These are phyloP conservation scores for Setaria italica DNA, from an alignment of 202 grass and related monocot genomes.

Conservation along the genomic window DNA sequence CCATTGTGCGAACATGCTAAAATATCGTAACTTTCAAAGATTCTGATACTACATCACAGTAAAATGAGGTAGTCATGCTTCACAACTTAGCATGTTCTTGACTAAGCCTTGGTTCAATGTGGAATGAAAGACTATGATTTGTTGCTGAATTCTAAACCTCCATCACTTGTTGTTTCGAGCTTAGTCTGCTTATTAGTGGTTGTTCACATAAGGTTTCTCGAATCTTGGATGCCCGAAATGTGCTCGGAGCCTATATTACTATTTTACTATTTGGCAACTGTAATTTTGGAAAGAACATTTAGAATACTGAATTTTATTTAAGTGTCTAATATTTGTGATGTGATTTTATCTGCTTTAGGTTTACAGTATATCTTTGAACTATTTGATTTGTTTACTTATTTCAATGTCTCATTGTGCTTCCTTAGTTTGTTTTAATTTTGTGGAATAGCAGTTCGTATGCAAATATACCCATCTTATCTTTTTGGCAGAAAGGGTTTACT, in stretches of 20 bases:
- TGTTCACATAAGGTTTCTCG: neutral
- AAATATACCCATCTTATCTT: too few relatives aligned
- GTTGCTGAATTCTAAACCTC: slow-evolving; percentile 12
- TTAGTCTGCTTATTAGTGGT: neutral
- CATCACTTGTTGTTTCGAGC: neutral
- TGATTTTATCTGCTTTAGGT: slow-evolving; percentile 3
- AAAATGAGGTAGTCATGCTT: neutral
- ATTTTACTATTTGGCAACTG: neutral
- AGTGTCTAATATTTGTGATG: slow-evolving; percentile 4
- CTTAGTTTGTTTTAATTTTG: slow-evolving; percentile 16
- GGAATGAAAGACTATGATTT: neutral
- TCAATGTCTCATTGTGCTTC: neutral
- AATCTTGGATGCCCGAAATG: neutral
- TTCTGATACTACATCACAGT: neutral
- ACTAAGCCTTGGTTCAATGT: neutral
- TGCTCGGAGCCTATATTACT: slow-evolving; percentile 1
- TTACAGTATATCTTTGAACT: neutral
- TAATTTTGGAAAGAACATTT: neutral
- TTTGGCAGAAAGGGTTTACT: neutral
- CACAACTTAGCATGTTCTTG: neutral
- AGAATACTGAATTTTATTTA: neutral
- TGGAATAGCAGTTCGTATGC: neutral
- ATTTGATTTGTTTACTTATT: neutral
- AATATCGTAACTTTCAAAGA: neutral
- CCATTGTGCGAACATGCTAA: neutral